A percentile compares a stretch with the other conserved stretches of the same genome.
Conservation (phyloP, 306 rosid species). For the Acmispon strigosus region DNA sequence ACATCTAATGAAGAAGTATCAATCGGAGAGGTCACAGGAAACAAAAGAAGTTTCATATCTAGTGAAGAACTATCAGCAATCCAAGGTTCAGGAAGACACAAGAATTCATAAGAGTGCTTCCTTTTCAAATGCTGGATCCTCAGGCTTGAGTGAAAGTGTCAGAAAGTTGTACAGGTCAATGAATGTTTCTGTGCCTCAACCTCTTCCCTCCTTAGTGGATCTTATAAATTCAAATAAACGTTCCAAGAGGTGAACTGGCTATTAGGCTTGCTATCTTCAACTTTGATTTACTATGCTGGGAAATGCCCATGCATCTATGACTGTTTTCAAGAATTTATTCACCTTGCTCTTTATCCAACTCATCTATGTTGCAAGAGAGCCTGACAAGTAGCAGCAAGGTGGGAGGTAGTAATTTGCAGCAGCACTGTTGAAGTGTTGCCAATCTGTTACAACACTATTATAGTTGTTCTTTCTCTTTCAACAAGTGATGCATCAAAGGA, state of each 20-base stretch:
- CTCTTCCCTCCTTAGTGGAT: conserved; percentile 63
- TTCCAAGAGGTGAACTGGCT: conserved; percentile 40
- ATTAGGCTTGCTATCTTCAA: neutral
- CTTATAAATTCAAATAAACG: conserved; percentile 56
- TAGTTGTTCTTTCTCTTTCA: neutral
- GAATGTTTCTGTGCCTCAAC: conserved; percentile 68
- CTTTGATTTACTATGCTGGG: neutral
- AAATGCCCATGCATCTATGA: conserved; percentile 2
- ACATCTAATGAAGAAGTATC: conserved; percentile 10
- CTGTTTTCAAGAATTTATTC: conserved; percentile 5
- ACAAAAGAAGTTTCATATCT: conserved; percentile 1
- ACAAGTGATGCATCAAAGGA: conserved; percentile 20
- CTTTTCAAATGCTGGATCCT: conserved; percentile 37
- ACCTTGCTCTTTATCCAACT: neutral
- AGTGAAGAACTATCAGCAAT: conserved; percentile 15
- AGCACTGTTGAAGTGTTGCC: neutral
- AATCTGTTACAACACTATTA: neutral
- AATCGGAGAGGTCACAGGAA: neutral
- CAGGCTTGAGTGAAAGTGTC: conserved; percentile 40
- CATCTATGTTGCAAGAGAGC: neutral
- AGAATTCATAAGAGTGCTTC: conserved; percentile 21
- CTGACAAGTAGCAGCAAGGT: conserved; percentile 5
- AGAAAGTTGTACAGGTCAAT: conserved; percentile 59
- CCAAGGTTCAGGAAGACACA: conserved; percentile 27
- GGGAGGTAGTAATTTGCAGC: conserved; percentile 11